phyloP scores from a whole-genome alignment of 2,329 filamentous ascomycete species.

The Pseudonectria foliicola region DNA sequence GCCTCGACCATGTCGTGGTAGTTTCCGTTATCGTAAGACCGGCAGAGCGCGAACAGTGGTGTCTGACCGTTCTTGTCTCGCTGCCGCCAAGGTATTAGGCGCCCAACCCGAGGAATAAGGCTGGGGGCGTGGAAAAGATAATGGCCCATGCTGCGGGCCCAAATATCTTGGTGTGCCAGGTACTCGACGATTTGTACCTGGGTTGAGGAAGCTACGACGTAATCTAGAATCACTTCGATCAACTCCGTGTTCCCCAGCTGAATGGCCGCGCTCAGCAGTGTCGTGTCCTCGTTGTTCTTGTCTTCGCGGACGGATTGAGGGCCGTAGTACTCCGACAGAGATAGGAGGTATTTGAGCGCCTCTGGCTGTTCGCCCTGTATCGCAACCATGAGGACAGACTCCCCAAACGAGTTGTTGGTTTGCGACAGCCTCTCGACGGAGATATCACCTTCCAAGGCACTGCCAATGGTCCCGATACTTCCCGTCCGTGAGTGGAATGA shows the following conservation, averaged over 20 bases:
- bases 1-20: conserved; percentile 84
- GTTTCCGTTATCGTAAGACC: conserved; percentile 87
- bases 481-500: conserved; percentile 76
- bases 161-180: conserved; percentile 67
- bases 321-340: conserved; percentile 69
- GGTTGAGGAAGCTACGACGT: conserved; percentile 52
- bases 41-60: conserved; percentile 89
- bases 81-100: conserved; percentile 77
- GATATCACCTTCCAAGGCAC: conserved; percentile 74
- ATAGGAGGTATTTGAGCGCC: conserved; percentile 72
- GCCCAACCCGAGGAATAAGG: conserved; percentile 70
- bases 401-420: conserved; percentile 63
- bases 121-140: conserved; percentile 89
- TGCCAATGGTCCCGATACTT: conserved; percentile 67
- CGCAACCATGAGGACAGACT: conserved; percentile 85
- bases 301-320: conserved; percentile 68
- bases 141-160: conserved; percentile 86
- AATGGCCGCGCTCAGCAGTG: conserved; percentile 80
- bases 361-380: conserved; percentile 65
- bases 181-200: conserved; percentile 57
- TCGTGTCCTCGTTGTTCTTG: conserved; percentile 83
- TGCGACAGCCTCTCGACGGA: conserved; percentile 73
- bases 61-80: conserved; percentile 96
- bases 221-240: conserved; percentile 68
- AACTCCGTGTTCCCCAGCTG: conserved; percentile 72